Evolutionary conservation across 1,139 yeast species (phyloP).

Genomic region (Magnusiomyces sp.): DNA sequence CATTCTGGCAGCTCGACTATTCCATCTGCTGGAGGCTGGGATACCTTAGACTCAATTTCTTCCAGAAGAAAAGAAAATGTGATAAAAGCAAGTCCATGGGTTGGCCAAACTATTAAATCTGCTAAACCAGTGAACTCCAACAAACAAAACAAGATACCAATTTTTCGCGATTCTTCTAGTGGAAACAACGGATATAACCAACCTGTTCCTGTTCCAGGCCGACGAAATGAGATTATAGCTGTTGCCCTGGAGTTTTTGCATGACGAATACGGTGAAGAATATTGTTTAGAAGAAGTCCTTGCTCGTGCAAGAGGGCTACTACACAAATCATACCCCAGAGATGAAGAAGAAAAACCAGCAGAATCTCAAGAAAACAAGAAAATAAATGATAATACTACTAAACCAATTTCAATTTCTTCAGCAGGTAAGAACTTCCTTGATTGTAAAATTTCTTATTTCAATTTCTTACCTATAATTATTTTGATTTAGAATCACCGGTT

Average conservation of each 20-base stretch:
- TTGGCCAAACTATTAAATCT: slow-evolving; percentile 50
- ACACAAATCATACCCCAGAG: neutral
- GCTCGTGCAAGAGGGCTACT: slow-evolving; percentile 35
- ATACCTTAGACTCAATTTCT: slow-evolving; percentile 43
- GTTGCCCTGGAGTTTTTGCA: slow-evolving; percentile 41
- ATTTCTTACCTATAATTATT: neutral
- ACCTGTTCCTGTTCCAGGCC: slow-evolving; percentile 24
- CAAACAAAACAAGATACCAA: slow-evolving; percentile 26
- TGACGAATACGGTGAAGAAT: slow-evolving; percentile 39
- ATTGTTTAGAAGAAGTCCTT: slow-evolving; percentile 55
- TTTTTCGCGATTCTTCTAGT: slow-evolving; percentile 36
- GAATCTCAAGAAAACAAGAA: neutral
- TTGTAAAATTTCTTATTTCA: neutral
- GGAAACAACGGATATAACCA: slow-evolving; percentile 1
- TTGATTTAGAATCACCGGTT: slow-evolving; percentile 5
- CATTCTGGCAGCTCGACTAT: slow-evolving; percentile 19
- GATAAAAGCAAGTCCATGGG: slow-evolving; percentile 53
- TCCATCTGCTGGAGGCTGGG: slow-evolving; percentile 35
- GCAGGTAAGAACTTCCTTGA: neutral
- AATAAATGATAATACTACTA: neutral
- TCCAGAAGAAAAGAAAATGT: slow-evolving; percentile 59
- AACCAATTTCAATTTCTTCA: neutral
- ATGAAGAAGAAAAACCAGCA: neutral
- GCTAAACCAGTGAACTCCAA: slow-evolving; percentile 18
- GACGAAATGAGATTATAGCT: slow-evolving; percentile 55